Conservation (phyloP, 1,284 basidiomycete species). For the Marasmius oreades region DNA sequence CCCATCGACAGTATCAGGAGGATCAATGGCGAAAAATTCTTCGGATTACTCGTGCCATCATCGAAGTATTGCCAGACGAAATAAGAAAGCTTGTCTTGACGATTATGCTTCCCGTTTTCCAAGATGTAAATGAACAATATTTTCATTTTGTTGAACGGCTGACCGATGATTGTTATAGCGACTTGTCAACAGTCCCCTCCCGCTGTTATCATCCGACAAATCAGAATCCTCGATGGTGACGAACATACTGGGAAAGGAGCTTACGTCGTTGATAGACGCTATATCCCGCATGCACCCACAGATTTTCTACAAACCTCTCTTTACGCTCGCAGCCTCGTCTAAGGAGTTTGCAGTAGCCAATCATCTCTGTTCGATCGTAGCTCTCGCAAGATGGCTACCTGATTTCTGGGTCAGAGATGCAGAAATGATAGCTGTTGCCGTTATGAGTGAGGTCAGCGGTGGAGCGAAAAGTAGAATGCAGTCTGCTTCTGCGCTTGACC, state of each 20-base stretch:
- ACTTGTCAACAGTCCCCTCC: conserved; percentile 8
- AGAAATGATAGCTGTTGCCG: conserved; percentile 73
- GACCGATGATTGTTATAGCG: conserved; percentile 1
- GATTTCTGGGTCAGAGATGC: conserved; percentile 71
- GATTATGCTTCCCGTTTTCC: not conserved
- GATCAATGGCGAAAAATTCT: not conserved
- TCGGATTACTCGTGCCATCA: not conserved
- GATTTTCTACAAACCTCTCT: conserved; percentile 73
- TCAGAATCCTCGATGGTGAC: not conserved
- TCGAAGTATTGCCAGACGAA: not conserved
- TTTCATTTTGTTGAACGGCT: not conserved
- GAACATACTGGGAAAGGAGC: conserved; percentile 4
- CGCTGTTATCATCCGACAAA: conserved; percentile 31
- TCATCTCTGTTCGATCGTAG: conserved; percentile 53
- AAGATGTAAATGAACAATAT: not conserved
- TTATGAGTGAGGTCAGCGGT: conserved; percentile 51
- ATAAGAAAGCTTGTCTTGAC: not conserved
- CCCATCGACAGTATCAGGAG: not conserved
- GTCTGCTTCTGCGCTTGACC: conserved; percentile 1
- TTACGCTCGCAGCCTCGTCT: conserved; percentile 62
- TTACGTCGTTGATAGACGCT: conserved; percentile 48
- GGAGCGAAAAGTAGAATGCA: conserved; percentile 23
- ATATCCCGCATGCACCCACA: conserved; percentile 56
- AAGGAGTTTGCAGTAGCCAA: conserved; percentile 55
- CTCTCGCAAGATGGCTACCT: conserved; percentile 50